Evolutionary conservation across 2,329 filamentous ascomycete genomes (phyloP).

Genomic region (Dactylonectria estremocensis): DNA sequence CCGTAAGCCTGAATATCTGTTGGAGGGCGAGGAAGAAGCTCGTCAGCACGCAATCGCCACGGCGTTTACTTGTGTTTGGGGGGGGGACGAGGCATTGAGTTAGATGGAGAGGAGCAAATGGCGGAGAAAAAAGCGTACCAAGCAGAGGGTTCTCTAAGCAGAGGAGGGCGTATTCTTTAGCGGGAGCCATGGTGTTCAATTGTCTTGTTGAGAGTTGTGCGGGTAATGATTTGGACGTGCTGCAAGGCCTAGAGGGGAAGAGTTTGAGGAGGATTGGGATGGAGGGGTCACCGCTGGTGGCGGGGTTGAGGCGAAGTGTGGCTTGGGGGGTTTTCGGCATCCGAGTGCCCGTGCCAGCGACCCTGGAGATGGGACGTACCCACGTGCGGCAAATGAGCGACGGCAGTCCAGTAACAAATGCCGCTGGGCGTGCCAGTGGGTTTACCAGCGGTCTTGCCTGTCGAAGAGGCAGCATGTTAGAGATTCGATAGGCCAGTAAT

Average conservation of each 20-base stretch:
- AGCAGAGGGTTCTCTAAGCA: conserved; percentile 98
- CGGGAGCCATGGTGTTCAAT: conserved; percentile 75
- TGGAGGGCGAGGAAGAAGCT: conserved; percentile 24
- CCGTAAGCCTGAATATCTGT: conserved; percentile 92
- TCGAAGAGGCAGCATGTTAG: conserved; percentile 7
- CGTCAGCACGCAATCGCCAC: conserved; percentile 37
- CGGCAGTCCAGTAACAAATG: conserved; percentile 26
- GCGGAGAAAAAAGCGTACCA: conserved; percentile 67
- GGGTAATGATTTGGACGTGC: conserved; percentile 30
- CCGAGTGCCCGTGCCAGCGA: conserved; percentile 42
- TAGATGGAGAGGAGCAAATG: conserved; percentile 6
- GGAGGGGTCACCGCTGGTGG: conserved; percentile 33
- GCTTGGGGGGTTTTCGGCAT: conserved; percentile 39
- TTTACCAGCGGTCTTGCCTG: conserved; percentile 7
- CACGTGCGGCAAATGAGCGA: conserved; percentile 41
- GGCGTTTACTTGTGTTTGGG: neutral
- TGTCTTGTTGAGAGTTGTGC: conserved; percentile 36
- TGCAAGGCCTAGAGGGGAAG: conserved; percentile 41
- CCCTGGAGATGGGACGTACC: conserved; percentile 43
- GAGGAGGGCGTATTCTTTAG: conserved; percentile 88
- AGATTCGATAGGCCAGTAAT: neutral
- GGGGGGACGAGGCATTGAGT: neutral
- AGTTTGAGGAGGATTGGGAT: conserved; percentile 48
- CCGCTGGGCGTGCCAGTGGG: conserved; percentile 30
- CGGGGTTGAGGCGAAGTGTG: conserved; percentile 44